Percentiles rank a stretch among this genome's conserved stretches.
phyloP scores from a whole-genome alignment of 495 filamentous ascomycete genomes.

The Jackrogersella minutella region DNA sequence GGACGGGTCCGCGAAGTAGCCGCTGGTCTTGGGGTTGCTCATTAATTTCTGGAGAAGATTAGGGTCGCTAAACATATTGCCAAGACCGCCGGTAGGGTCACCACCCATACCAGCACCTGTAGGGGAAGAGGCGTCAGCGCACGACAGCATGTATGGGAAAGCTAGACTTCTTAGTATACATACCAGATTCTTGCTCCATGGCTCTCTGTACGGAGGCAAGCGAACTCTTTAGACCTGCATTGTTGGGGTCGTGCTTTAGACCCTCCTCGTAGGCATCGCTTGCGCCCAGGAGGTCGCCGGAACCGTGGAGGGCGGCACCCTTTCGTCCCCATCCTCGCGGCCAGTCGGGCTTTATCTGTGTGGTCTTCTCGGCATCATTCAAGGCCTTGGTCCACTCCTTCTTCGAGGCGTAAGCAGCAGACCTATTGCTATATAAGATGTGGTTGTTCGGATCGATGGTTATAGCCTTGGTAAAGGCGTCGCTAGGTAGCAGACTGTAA shows the following conservation, averaged over 20 bases:
- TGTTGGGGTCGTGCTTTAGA: constrained; percentile 87
- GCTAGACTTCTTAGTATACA: constrained; percentile 12
- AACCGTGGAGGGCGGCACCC: constrained; percentile 87
- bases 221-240: constrained; percentile 91
- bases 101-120: constrained; percentile 51
- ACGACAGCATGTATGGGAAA: neutral
- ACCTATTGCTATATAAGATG: constrained; percentile 97
- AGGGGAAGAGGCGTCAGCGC: neutral
- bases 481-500: constrained; percentile 59
- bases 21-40: constrained; percentile 88
- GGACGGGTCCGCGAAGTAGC: constrained; percentile 78
- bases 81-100: constrained; percentile 78
- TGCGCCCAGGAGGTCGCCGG: constrained; percentile 83
- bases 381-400: constrained; percentile 84
- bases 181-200: constrained; percentile 83
- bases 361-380: constrained; percentile 90
- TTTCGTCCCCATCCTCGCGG: constrained; percentile 94
- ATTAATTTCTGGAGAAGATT: constrained; percentile 88
- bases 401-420: constrained; percentile 93
- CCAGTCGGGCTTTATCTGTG: constrained; percentile 96
- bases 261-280: constrained; percentile 91
- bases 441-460: constrained; percentile 88
- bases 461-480: constrained; percentile 94
- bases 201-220: constrained; percentile 82
- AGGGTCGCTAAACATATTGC: constrained; percentile 92